These are phyloP conservation scores for Isabelozyma rhagii DNA, from an alignment of 805 yeast genomes.

Conservation along the genomic window DNA sequence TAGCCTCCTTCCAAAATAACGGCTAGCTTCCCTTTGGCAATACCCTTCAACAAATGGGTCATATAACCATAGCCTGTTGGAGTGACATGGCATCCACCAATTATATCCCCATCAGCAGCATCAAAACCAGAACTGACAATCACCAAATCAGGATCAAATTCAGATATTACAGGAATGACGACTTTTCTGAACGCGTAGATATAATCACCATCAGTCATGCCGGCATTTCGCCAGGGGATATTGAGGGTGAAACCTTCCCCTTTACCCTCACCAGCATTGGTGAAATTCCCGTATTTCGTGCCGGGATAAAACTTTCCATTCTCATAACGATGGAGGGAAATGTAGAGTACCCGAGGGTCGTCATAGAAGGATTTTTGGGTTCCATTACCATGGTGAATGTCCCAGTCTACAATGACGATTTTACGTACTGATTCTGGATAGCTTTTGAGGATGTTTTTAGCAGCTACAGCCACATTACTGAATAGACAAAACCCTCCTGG, in stretches of 20 bases:
- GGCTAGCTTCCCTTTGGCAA: slow-evolving; percentile 85
- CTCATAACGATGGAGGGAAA: slow-evolving; percentile 90
- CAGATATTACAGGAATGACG: slow-evolving; percentile 83
- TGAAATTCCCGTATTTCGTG: slow-evolving; percentile 76
- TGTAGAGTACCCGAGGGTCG: slow-evolving; percentile 87
- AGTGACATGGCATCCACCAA: slow-evolving; percentile 93
- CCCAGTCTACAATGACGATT: slow-evolving; percentile 93
- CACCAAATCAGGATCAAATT: slow-evolving; percentile 89
- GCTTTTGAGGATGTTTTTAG: slow-evolving; percentile 71
- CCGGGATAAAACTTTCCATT: slow-evolving; percentile 94
- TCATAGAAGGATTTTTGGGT: slow-evolving; percentile 89
- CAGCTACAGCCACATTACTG: slow-evolving; percentile 96
- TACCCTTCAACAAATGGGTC: slow-evolving; percentile 85
- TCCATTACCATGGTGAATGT: slow-evolving; percentile 98
- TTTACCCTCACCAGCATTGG: slow-evolving; percentile 76
- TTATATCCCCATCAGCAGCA: slow-evolving; percentile 97
- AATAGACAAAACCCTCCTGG: slow-evolving; percentile 98
- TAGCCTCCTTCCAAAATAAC: slow-evolving; percentile 97
- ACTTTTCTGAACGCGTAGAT: slow-evolving; percentile 84
- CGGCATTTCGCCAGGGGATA: slow-evolving; percentile 90
- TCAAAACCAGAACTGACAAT: slow-evolving; percentile 95
- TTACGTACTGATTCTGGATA: slow-evolving; percentile 87
- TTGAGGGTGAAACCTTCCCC: slow-evolving; percentile 90
- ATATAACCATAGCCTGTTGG: slow-evolving; percentile 96
- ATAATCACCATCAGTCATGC: slow-evolving; percentile 95